Evolutionary conservation across 108 stramenopile species (phyloP).

Genomic region (Chaetoceros tenuissimus): DNA sequence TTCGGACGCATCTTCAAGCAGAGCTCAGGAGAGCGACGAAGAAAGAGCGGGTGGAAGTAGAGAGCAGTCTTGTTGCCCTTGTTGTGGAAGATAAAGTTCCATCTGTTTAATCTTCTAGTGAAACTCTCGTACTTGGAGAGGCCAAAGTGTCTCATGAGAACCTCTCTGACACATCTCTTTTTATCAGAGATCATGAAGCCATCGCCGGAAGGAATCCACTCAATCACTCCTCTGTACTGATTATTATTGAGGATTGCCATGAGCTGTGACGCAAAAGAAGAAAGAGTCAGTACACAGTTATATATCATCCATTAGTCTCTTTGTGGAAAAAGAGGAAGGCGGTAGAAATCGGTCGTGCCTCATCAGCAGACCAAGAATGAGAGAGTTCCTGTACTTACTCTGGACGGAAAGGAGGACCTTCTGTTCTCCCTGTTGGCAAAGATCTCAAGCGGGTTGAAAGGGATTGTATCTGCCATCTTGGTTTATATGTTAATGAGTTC

Average conservation of each 20-base stretch:
- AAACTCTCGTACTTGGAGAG: conserved; percentile 43
- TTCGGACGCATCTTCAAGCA: neutral
- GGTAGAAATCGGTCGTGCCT: too few relatives aligned
- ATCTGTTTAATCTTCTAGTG: conserved; percentile 30
- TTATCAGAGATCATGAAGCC: conserved; percentile 56
- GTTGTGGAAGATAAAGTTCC: conserved; percentile 16
- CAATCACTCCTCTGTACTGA: conserved; percentile 33
- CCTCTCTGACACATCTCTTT: conserved; percentile 33
- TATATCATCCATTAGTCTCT: too few relatives aligned
- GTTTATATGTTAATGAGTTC: too few relatives aligned
- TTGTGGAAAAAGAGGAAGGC: too few relatives aligned
- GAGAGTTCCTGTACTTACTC: too few relatives aligned
- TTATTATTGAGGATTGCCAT: conserved; percentile 47
- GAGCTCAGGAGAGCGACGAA: neutral
- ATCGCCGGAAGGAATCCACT: conserved; percentile 55
- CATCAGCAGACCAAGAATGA: too few relatives aligned
- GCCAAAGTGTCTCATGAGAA: conserved; percentile 46
- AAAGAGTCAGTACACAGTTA: too few relatives aligned
- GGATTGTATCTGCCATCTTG: too few relatives aligned
- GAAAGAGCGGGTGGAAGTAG: conserved; percentile 48
- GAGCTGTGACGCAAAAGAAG: too few relatives aligned
- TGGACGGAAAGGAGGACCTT: too few relatives aligned
- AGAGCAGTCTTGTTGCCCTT: conserved; percentile 53
- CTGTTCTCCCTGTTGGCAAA: too few relatives aligned
- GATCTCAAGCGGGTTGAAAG: too few relatives aligned